These are phyloP conservation scores for Oidiodendron maius DNA, from an alignment of 495 filamentous ascomycete species.

Conservation along the genomic window DNA sequence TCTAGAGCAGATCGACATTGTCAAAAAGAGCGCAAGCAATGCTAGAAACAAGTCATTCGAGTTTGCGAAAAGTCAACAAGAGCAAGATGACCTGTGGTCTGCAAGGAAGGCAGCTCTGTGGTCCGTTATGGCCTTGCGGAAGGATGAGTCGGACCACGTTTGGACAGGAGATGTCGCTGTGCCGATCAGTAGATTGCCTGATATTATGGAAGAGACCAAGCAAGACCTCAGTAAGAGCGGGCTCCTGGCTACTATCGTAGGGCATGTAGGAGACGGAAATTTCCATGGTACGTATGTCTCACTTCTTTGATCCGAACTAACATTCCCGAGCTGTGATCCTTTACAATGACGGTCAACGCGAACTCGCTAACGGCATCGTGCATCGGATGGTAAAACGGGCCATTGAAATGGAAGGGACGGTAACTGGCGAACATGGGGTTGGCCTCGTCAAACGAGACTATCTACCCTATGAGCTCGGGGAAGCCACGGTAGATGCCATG, in stretches of 20 bases:
- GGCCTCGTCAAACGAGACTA: conserved; percentile 81
- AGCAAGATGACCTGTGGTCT: conserved; percentile 77
- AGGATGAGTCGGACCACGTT: conserved; percentile 55
- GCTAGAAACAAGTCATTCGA: conserved; percentile 66
- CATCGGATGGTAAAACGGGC: conserved; percentile 81
- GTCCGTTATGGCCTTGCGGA: conserved; percentile 56
- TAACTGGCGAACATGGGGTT: conserved; percentile 79
- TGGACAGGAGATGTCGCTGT: conserved; percentile 87
- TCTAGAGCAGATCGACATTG: conserved; percentile 75
- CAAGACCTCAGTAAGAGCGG: conserved; percentile 60
- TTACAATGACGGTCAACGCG: conserved; percentile 61
- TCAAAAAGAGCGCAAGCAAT: conserved; percentile 56
- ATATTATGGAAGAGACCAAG: conserved; percentile 77
- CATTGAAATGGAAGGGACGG: conserved; percentile 76
- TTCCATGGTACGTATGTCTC: conserved; percentile 56
- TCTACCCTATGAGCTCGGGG: conserved; percentile 65
- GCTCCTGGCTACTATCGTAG: conserved; percentile 69
- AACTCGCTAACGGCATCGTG: conserved; percentile 61
- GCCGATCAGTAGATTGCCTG: conserved; percentile 63
- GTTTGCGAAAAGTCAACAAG: conserved; percentile 63
- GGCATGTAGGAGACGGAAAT: conserved; percentile 80
- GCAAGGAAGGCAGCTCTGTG: conserved; percentile 85
- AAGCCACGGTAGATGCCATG: conserved; percentile 72
- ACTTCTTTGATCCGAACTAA: not conserved
- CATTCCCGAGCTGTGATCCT: conserved; percentile 56